Evolutionary conservation across 352 stramenopile genomes (phyloP).

Genomic region (Phytophthora pistaciae): DNA sequence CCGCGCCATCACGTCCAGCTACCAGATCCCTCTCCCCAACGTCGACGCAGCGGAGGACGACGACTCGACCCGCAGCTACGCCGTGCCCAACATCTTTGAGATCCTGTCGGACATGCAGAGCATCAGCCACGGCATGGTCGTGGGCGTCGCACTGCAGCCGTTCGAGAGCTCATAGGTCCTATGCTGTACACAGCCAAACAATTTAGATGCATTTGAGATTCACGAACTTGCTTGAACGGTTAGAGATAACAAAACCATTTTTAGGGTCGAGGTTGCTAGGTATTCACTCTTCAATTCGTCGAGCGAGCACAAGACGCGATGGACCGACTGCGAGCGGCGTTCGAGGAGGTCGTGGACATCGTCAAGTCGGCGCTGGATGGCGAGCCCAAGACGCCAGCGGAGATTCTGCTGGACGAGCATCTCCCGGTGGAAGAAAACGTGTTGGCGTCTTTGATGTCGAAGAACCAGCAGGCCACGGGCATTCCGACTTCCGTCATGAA

Average conservation of each 20-base stretch:
- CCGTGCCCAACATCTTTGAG: constrained; percentile 83
- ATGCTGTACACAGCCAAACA: constrained; percentile 31
- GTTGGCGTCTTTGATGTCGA: constrained; percentile 49
- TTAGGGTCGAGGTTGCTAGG: constrained; percentile 11
- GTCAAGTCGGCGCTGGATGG: constrained; percentile 64
- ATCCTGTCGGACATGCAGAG: constrained; percentile 80
- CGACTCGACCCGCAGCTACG: constrained; percentile 45
- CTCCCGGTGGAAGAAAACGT: constrained; percentile 62
- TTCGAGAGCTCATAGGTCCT: constrained; percentile 61
- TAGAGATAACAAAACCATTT: constrained; percentile 16
- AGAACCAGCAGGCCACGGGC: constrained; percentile 39
- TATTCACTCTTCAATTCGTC: constrained; percentile 8
- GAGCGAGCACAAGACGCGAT: constrained; percentile 30
- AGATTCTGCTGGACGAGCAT: constrained; percentile 72
- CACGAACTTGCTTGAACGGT: not conserved
- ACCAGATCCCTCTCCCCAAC: constrained; percentile 65
- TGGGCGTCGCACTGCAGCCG: constrained; percentile 58
- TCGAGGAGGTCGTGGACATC: constrained; percentile 73
- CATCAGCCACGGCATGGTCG: constrained; percentile 72
- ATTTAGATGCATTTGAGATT: constrained; percentile 35
- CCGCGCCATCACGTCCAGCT: constrained; percentile 76
- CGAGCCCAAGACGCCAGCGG: constrained; percentile 67
- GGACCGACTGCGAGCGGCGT: constrained; percentile 61
- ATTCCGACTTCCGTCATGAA: constrained; percentile 67
- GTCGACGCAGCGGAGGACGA: constrained; percentile 26